A percentile compares a stretch with the other conserved stretches of the same genome.
phyloP scores from a whole-genome alignment of 73 alveolate species.

The Paramecium sexaurelia region DNA sequence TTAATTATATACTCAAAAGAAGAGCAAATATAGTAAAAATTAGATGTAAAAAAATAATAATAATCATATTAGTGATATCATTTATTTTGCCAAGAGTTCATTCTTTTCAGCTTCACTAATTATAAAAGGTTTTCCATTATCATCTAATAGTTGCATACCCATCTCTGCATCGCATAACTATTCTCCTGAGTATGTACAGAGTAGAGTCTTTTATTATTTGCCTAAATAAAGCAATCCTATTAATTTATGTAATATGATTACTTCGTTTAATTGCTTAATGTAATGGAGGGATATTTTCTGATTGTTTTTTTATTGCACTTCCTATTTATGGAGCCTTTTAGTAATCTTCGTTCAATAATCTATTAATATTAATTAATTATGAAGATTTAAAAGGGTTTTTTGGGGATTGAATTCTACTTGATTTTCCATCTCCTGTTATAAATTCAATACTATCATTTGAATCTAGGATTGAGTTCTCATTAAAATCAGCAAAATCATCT shows the following conservation, averaged over 20 bases:
- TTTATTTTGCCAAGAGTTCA: neutral
- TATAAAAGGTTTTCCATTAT: neutral
- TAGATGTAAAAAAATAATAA: neutral
- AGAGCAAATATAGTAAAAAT: neutral
- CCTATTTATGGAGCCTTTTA: neutral
- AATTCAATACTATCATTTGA: slow-evolving; percentile 30
- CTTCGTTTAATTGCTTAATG: slow-evolving; percentile 50
- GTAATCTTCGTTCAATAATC: slow-evolving; percentile 11
- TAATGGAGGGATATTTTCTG: neutral
- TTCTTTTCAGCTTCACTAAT: slow-evolving; percentile 10
- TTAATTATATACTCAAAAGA: neutral
- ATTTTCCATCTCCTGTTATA: neutral
- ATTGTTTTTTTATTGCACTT: neutral
- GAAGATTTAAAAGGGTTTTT: neutral
- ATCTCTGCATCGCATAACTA: slow-evolving; percentile 32
- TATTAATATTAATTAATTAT: neutral
- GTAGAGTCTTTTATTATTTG: neutral
- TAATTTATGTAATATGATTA: neutral
- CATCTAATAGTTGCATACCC: slow-evolving; percentile 45
- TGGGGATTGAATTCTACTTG: neutral
- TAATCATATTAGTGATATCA: neutral
- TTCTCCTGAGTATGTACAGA: slow-evolving; percentile 38
- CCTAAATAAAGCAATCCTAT: slow-evolving; percentile 25
- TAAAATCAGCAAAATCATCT: slow-evolving; percentile 51
- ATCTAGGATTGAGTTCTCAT: slow-evolving; percentile 24